These are phyloP conservation scores for Amanita phalloides DNA, from an alignment of 768 basidiomycete genomes.

Conservation along the genomic window DNA sequence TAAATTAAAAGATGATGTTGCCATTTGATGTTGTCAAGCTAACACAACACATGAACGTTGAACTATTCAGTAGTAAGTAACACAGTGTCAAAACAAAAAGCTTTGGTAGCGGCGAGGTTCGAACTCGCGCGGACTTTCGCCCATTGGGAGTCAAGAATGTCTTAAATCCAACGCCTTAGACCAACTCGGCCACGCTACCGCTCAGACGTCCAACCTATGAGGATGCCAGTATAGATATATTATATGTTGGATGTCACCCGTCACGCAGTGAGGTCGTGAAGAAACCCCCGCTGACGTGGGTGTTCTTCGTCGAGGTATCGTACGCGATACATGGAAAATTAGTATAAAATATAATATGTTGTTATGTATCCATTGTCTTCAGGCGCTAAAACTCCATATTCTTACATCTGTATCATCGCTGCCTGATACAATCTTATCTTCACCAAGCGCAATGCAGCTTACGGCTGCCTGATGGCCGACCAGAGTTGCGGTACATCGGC, in stretches of 20 bases:
- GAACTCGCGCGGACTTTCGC: conserved; percentile 81
- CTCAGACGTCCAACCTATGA: background rate
- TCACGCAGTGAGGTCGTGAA: no score
- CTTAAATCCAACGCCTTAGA: conserved; percentile 93
- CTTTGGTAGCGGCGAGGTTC: conserved; percentile 78
- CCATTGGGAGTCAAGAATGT: conserved; percentile 67
- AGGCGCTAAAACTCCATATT: conserved; percentile 62
- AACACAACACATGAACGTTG: no score
- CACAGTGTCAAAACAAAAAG: no score
- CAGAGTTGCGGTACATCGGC: conserved; percentile 77
- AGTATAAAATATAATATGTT: no score
- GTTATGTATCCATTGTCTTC: background rate
- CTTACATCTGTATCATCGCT: conserved; percentile 86
- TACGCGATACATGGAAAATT: no score
- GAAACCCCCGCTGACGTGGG: no score
- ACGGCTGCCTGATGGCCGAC: conserved; percentile 94
- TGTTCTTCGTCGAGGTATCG: no score
- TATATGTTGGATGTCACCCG: no score
- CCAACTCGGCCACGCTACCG: conserved; percentile 78
- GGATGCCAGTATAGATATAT: no score
- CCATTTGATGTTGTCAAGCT: no score
- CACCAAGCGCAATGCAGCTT: conserved; percentile 79
- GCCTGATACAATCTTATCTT: conserved; percentile 95
- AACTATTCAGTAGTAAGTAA: no score
- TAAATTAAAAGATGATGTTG: no score